Base-by-base conservation (phyloP, 208 protist species). In the Leishmania lainsoni region DNA sequence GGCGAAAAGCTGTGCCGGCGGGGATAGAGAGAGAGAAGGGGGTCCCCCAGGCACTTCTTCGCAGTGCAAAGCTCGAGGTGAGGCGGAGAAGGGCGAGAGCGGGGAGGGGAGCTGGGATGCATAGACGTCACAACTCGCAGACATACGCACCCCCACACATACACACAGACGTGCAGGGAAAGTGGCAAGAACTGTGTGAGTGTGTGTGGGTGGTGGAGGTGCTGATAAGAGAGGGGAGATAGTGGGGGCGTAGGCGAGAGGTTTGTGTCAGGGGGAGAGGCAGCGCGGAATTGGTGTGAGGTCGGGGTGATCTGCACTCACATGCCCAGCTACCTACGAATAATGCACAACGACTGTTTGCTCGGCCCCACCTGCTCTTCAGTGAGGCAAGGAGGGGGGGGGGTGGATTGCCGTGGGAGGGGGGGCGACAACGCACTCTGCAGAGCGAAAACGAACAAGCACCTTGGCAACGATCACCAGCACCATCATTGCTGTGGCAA, bases 51-150 rank as follows among this genome's bases (percentile, higher is more conserved):
- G 42, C 42, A 45, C 42, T 45, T 45, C 42, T 45, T 45, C 42
- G 42, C 42, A 45, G 42, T 45, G 42, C 42, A 6, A 54, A 80
- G 66, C 80, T 20, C 51, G 29, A 75, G 45, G 35, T 26, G 26
- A 68, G 4, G n/a, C 52, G 49, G 48, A n/a, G 45, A 65, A 80
- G 35, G 16, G 42, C 42, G 42, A 45, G 42, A 45, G 6, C 42
- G 74, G 72, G 48, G 73, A n/a, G 35, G 26, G 51, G 51, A 79
- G 59, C 59, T 10, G 26, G 26, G 16, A 65, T 12, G 59, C 9
- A 32, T 52, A 74, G 35, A 78, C 48, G 71, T n/a, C 56, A 63
- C 49, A 58, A 61, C 12, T 45, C 29, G 45, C 12, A 76, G 73
- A 58, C 39, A 32, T 48, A 20, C 42, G 26, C 45, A 16, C 35